These are phyloP conservation scores for Solanum hybrid DNA, from an alignment of 305 asterid genomes.

Conservation along the genomic window DNA sequence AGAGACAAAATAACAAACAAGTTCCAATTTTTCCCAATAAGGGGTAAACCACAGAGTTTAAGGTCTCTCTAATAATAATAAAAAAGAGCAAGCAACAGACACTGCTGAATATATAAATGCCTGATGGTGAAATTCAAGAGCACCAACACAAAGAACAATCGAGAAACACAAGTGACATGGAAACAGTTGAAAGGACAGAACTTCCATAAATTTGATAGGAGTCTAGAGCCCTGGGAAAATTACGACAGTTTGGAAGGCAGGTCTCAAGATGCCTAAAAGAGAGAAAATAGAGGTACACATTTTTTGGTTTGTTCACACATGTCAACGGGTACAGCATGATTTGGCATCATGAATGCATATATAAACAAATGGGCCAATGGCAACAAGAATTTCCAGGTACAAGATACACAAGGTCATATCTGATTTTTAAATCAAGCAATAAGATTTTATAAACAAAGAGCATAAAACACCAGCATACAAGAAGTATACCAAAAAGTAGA, in stretches of 20 bases:
- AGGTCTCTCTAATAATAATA: neutral
- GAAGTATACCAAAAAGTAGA: neutral
- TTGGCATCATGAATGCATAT: neutral
- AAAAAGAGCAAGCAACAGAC: neutral
- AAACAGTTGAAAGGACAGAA: neutral
- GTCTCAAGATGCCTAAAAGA: neutral
- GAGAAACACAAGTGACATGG: neutral
- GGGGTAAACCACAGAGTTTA: neutral
- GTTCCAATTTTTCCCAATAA: neutral
- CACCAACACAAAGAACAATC: neutral
- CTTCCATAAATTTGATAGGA: neutral
- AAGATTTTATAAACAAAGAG: neutral
- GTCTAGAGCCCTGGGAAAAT: neutral
- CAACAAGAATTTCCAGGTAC: neutral
- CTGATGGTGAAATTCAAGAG: neutral
- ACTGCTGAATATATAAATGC: neutral
- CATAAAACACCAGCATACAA: neutral
- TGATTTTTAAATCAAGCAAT: neutral
- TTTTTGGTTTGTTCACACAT: neutral
- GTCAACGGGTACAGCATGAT: neutral
- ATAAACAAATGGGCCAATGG: neutral
- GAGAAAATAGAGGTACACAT: neutral
- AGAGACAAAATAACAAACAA: neutral
- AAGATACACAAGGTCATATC: neutral
- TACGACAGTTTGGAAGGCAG: neutral